Conservation (phyloP, 208 protist genomes). For the Giardia muris region DNA sequence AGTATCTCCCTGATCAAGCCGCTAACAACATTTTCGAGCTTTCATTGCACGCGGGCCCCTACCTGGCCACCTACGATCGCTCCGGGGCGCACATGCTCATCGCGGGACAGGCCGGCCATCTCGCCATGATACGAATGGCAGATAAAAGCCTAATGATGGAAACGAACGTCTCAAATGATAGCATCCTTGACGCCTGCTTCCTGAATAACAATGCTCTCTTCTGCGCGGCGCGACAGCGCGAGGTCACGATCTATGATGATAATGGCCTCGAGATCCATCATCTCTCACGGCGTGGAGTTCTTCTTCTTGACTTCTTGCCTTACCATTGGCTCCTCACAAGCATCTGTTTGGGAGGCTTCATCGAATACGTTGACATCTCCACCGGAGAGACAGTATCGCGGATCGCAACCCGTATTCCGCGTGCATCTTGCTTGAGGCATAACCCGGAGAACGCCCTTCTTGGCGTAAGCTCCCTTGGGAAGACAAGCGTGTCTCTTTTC, state of each 20-base stretch:
- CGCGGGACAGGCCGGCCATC: not conserved
- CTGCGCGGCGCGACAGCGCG: not conserved
- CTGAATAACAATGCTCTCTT: not conserved
- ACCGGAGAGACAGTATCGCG: not conserved
- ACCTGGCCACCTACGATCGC: not conserved
- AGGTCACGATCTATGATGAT: not conserved
- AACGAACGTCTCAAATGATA: not conserved
- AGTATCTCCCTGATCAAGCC: not conserved
- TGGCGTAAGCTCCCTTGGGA: not conserved
- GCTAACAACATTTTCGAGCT: not conserved
- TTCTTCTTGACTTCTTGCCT: not conserved
- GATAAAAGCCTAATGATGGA: not conserved
- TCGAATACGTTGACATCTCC: not conserved
- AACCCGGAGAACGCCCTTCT: not conserved
- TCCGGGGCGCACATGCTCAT: not conserved
- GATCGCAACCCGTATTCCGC: not conserved
- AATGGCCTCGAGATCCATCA: not conserved
- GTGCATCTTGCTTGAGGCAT: not conserved
- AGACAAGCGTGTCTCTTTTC: not conserved
- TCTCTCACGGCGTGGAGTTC: not conserved
- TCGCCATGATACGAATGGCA: not conserved
- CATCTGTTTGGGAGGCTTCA: not conserved
- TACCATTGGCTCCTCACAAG: not conserved
- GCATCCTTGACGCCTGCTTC: not conserved
- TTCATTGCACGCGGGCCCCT: not conserved